Evolutionary conservation across 345 rosid genomes (phyloP).

Genomic region (Cardiospermum halicacabum): DNA sequence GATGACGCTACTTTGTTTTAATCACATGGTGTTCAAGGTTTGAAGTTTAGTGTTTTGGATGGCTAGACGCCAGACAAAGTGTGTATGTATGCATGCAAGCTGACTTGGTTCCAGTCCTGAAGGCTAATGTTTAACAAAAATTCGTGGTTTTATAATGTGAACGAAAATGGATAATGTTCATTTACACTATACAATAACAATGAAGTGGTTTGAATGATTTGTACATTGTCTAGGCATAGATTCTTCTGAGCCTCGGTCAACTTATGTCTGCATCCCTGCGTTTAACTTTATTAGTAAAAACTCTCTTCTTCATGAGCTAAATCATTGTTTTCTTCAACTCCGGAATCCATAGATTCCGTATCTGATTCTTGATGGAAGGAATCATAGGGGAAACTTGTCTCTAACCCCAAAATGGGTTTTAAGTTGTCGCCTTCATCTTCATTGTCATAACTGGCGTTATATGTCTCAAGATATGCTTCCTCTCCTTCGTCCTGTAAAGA

Average conservation of each 20-base stretch:
- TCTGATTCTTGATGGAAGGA: constrained; percentile 13
- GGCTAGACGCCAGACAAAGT: background rate
- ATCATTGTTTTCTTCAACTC: constrained; percentile 5
- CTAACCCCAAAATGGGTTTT: constrained; percentile 11
- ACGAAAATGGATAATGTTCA: background rate
- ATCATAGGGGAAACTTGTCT: constrained; percentile 20
- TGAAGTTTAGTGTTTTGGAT: background rate
- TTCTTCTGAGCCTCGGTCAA: background rate
- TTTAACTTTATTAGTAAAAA: background rate
- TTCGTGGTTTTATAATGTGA: background rate
- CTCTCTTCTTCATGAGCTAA: background rate
- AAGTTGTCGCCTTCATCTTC: constrained; percentile 25
- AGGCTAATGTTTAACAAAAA: background rate
- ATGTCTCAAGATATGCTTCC: constrained; percentile 35
- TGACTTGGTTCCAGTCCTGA: background rate
- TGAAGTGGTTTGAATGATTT: background rate
- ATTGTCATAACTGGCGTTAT: constrained; percentile 22
- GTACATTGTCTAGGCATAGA: background rate
- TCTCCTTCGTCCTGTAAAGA: constrained; percentile 48
- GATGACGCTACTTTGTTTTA: background rate
- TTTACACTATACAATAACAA: background rate
- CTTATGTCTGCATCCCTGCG: background rate
- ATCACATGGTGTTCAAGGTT: background rate
- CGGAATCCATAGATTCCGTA: constrained; percentile 14
- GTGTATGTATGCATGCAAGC: background rate